A percentile compares a stretch with the other conserved stretches of the same genome.
These are phyloP conservation scores for Pilaira anomala DNA, from an alignment of 192 early-diverging fungal genomes.

Conservation along the genomic window DNA sequence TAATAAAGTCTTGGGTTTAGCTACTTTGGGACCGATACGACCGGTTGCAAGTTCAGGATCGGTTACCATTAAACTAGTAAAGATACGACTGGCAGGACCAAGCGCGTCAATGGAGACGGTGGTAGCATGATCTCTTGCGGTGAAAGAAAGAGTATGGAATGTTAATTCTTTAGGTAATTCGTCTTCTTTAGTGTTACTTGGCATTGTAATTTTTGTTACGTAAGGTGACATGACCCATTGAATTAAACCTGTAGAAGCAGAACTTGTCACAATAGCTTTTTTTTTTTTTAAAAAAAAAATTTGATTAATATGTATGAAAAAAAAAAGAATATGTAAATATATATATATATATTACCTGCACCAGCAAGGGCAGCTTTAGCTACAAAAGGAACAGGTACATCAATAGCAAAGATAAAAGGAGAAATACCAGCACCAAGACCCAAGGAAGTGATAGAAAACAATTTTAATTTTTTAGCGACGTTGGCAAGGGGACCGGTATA, in stretches of 20 bases:
- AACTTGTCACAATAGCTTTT: slow-evolving; percentile 54
- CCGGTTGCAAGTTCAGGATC: slow-evolving; percentile 30
- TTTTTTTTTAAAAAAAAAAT: background rate
- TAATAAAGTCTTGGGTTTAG: slow-evolving; percentile 41
- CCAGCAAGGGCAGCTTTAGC: slow-evolving; percentile 46
- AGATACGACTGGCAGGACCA: slow-evolving; percentile 50
- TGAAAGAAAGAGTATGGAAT: slow-evolving; percentile 38
- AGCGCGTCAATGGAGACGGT: slow-evolving; percentile 47
- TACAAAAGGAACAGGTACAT: slow-evolving; percentile 46
- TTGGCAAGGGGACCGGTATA: slow-evolving; percentile 51
- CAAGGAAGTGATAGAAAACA: slow-evolving; percentile 54
- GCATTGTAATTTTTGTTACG: slow-evolving; percentile 46
- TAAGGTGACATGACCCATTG: slow-evolving; percentile 59
- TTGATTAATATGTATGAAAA: too few relatives aligned
- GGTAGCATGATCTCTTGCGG: slow-evolving; percentile 45
- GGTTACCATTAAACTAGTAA: slow-evolving; percentile 49
- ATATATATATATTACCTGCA: slow-evolving; percentile 36
- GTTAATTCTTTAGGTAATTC: slow-evolving; percentile 19
- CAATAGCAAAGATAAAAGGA: slow-evolving; percentile 50
- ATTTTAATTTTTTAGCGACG: slow-evolving; percentile 50
- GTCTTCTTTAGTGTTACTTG: background rate
- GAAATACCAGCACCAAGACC: slow-evolving; percentile 46
- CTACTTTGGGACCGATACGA: slow-evolving; percentile 30
- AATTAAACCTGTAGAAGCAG: slow-evolving; percentile 53
- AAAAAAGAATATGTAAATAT: background rate